phyloP scores from a whole-genome alignment of 768 basidiomycete species.

The Amanita jacksonii region DNA sequence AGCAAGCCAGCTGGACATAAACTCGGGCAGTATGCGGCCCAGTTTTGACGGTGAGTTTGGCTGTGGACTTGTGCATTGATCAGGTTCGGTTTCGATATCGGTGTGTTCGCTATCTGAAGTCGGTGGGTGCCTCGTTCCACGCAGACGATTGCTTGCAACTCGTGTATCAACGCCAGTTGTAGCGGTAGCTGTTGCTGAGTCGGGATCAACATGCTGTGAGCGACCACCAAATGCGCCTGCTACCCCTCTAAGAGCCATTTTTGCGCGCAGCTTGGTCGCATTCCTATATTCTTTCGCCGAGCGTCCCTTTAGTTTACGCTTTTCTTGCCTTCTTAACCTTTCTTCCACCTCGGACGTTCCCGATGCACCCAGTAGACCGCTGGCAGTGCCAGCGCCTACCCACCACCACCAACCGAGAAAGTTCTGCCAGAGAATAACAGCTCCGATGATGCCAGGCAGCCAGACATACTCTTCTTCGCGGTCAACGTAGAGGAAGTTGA shows the following conservation, averaged over 20 bases:
- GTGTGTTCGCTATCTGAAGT: too few species aligned
- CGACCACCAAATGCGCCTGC: conserved; percentile 34
- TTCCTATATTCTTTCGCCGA: conserved; percentile 37
- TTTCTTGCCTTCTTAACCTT: conserved; percentile 42
- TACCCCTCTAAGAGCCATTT: conserved; percentile 49
- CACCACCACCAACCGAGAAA: conserved; percentile 99
- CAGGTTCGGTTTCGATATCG: too few species aligned
- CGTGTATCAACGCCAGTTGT: background rate
- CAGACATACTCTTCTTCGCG: conserved; percentile 80
- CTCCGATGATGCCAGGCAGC: conserved; percentile 86
- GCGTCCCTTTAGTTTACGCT: conserved; percentile 38
- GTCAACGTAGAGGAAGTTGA: conserved; percentile 85
- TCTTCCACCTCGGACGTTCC: conserved; percentile 64
- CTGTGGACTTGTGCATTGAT: too few species aligned
- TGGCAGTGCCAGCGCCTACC: conserved; percentile 87
- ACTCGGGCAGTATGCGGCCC: conserved; percentile 23
- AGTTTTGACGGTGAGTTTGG: too few species aligned
- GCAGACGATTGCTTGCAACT: too few species aligned
- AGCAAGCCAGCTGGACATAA: conserved; percentile 46
- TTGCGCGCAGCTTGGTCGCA: conserved; percentile 43
- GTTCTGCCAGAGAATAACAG: conserved; percentile 93
- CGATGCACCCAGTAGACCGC: conserved; percentile 31
- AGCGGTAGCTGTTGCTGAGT: background rate
- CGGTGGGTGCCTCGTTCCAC: too few species aligned
- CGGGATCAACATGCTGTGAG: background rate